phyloP scores from a whole-genome alignment of 495 filamentous ascomycete genomes.

The Letharia lupina region DNA sequence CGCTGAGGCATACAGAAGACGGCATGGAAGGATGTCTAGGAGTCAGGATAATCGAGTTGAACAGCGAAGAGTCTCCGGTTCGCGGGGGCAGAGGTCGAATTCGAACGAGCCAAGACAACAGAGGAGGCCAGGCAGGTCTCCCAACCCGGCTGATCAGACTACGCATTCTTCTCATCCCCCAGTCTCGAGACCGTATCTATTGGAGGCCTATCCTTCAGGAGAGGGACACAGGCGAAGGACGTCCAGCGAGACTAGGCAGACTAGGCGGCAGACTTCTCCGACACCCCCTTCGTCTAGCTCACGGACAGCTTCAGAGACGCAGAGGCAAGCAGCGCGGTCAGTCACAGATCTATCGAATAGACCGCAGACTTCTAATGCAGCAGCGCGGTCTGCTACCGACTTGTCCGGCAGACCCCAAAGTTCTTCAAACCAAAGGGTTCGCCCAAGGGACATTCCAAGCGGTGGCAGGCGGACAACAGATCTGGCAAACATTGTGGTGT shows the following conservation, averaged over 20 bases:
- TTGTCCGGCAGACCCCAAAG: conserved; percentile 38
- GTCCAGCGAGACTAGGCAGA: conserved; percentile 39
- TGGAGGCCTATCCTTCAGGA: conserved; percentile 39
- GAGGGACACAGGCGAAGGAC: conserved; percentile 40
- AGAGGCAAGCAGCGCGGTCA: conserved; percentile 43
- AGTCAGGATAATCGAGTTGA: conserved; percentile 5
- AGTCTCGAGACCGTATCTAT: conserved; percentile 47
- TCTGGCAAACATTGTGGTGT: conserved; percentile 17
- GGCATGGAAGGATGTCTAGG: conserved; percentile 42
- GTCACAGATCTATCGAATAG: conserved; percentile 51
- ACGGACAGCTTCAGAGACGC: conserved; percentile 31
- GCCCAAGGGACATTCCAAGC: conserved; percentile 14
- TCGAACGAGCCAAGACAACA: conserved; percentile 23
- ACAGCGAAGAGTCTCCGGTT: conserved; percentile 12
- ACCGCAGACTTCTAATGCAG: conserved; percentile 30
- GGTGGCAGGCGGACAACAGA: conserved; percentile 43
- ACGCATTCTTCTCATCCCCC: conserved; percentile 40
- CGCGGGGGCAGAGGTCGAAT: conserved; percentile 28
- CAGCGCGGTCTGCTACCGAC: conserved; percentile 52
- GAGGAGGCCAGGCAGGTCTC: conserved; percentile 31
- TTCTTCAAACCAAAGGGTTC: conserved; percentile 22
- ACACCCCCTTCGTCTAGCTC: conserved; percentile 17
- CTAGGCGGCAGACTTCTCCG: conserved; percentile 27
- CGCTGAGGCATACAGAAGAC: conserved; percentile 71
- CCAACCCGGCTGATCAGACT: conserved; percentile 27